Conservation (phyloP, 2,329 filamentous ascomycete genomes). For the Diaporthe longicolla region DNA sequence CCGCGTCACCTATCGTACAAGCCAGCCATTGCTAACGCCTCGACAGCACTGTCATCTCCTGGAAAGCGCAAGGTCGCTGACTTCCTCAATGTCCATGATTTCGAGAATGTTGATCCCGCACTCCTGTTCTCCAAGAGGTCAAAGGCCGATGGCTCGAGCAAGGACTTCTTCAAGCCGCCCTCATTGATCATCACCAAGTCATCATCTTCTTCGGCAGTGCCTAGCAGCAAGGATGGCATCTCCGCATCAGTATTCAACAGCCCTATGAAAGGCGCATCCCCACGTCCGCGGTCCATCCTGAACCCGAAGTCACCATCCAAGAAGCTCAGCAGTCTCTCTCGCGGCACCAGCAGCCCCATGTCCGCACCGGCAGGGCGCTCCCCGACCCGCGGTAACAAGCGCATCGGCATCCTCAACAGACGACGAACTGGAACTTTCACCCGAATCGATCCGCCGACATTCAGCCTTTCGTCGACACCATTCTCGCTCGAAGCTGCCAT, state of each 20-base stretch:
- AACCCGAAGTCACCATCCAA: conserved; percentile 67
- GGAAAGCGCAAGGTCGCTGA: conserved; percentile 72
- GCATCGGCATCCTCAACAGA: conserved; percentile 76
- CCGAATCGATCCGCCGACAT: conserved; percentile 79
- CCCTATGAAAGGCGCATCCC: conserved; percentile 45
- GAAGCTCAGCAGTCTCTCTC: conserved; percentile 60
- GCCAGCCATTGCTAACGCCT: conserved; percentile 47
- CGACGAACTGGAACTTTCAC: conserved; percentile 75
- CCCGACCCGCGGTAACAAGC: conserved; percentile 77
- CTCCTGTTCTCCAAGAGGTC: conserved; percentile 70
- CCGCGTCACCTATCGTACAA: neutral
- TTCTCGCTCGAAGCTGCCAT: conserved; percentile 90
- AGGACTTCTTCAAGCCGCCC: conserved; percentile 65
- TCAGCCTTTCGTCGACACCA: conserved; percentile 69
- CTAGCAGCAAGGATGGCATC: conserved; percentile 49
- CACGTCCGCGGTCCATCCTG: conserved; percentile 61
- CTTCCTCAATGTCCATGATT: conserved; percentile 65
- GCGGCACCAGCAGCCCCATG: conserved; percentile 64
- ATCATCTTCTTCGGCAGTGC: conserved; percentile 50
- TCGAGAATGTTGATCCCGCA: conserved; percentile 73
- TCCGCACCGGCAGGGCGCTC: conserved; percentile 85
- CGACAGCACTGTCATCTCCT: conserved; percentile 57
- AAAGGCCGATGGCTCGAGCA: conserved; percentile 63
- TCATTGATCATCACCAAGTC: conserved; percentile 62
- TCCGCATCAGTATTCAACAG: conserved; percentile 49